Base-by-base conservation (phyloP, 2,329 filamentous ascomycete genomes). In the Stemphylium beticola region DNA sequence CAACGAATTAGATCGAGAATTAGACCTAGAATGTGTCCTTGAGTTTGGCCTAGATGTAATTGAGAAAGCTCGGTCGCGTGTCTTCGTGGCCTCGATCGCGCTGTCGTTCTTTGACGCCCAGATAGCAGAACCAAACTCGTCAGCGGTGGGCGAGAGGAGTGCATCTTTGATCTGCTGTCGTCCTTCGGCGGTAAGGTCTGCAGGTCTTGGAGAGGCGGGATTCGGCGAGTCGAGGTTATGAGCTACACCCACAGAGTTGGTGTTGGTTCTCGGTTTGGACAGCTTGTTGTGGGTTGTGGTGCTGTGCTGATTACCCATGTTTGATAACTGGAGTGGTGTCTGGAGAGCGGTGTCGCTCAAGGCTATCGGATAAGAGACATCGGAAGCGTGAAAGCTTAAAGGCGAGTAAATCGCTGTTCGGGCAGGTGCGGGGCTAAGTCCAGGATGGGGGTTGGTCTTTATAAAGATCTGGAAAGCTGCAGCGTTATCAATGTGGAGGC, bases 221-320 rank as follows among this genome's bases (percentile, higher is more conserved):
- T 50, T 55, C 2, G 69, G 64, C 9, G 66, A 65, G 17, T 67
- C 66, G 38, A 50, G 41, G n/a, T 60, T 58, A 26, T 56, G 48
- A 50, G 56, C 58, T 46, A 36, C 61, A 34, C 17, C 31, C 9
- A 58, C 64, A 15, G 70, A 72, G 45, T 74, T 74, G 26, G 65
- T 67, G 55, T 72, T 74, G 9, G 73, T 75, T 60, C 67, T 74
- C 7, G 73, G 72, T 57, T 75, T 75, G 20, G 67, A 68, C 33
- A 75, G 66, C 55, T 65, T 63, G 56, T 74, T 66, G 41, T 68
- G 57, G 31, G 57, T 58, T 33, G 57, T 40, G 33, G 57, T 58
- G 55, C 64, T 71, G 51, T 70, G 65, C 17, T 64, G 61, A 60
- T 72, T 74, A 31, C 69, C 69, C 69, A 73, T 74, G 34, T 50